Evolutionary conservation across 441 rosid species (phyloP).

Genomic region (Croton setiger): DNA sequence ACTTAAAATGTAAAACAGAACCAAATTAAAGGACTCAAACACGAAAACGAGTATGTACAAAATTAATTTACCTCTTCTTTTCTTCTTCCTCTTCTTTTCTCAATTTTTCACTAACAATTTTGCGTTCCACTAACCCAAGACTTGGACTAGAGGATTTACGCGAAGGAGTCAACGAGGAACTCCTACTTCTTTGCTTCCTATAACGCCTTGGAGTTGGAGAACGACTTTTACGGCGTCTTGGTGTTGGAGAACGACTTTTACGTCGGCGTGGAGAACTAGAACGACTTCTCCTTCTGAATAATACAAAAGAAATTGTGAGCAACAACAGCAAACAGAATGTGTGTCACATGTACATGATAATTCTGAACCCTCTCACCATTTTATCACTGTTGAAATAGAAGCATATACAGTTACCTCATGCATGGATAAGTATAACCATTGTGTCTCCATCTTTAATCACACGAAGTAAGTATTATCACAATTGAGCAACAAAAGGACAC

Average conservation of each 20-base stretch:
- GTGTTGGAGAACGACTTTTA: conserved; percentile 64
- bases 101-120: conserved; percentile 60
- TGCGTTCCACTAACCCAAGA: conserved; percentile 62
- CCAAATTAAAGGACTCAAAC: not conserved
- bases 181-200: conserved; percentile 79
- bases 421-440: conserved; percentile 68
- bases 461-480: conserved; percentile 88
- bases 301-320: conserved; percentile 39
- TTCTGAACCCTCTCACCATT: conserved; percentile 41
- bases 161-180: conserved; percentile 65
- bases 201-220: conserved; percentile 49
- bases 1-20: not conserved
- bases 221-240: conserved; percentile 61
- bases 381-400: conserved; percentile 41
- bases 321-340: conserved; percentile 23
- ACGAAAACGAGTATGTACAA: conserved; percentile 12
- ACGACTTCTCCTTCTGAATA: conserved; percentile 82
- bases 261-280: conserved; percentile 32
- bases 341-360: conserved; percentile 26
- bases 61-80: conserved; percentile 69
- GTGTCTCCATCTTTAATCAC: conserved; percentile 93
- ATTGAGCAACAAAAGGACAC: conserved; percentile 81
- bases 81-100: conserved; percentile 87
- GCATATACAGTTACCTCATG: conserved; percentile 88
- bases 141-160: conserved; percentile 61